Conservation (phyloP, 2,329 filamentous ascomycete species). For the Capronia americana region DNA sequence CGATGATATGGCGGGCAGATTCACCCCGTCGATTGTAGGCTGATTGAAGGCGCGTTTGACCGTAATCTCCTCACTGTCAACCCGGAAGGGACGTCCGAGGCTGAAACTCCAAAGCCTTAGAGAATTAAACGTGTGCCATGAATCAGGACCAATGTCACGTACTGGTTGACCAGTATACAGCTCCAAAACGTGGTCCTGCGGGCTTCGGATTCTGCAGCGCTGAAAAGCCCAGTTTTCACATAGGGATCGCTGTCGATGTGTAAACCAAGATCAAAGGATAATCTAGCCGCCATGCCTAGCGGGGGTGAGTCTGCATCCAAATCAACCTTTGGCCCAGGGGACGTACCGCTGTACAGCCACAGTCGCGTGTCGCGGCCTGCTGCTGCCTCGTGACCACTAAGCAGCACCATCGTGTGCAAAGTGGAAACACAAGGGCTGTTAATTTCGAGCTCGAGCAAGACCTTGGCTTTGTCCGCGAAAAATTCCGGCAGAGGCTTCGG, state of each 20-base stretch:
- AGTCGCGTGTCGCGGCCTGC: slow-evolving; percentile 53
- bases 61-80: slow-evolving; percentile 1
- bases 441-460: slow-evolving; percentile 55
- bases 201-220: slow-evolving; percentile 5
- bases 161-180: slow-evolving; percentile 2
- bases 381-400: slow-evolving; percentile 54
- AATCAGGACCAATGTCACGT: neutral
- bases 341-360: slow-evolving; percentile 49
- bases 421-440: slow-evolving; percentile 57
- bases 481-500: slow-evolving; percentile 19
- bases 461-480: slow-evolving; percentile 50
- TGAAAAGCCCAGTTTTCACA: slow-evolving; percentile 3
- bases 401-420: slow-evolving; percentile 54
- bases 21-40: too few relatives aligned
- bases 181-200: slow-evolving; percentile 9
- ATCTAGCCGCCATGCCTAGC: slow-evolving; percentile 52
- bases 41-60: neutral
- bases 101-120: neutral
- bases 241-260: slow-evolving; percentile 31
- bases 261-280: slow-evolving; percentile 53
- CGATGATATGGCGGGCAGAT: neutral
- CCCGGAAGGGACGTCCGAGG: slow-evolving; percentile 1
- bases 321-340: slow-evolving; percentile 26
- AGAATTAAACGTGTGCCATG: neutral
- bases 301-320: neutral